Evolutionary conservation across 176 grass and related monocot genomes (phyloP).

Genomic region (Panicum miliaceum): DNA sequence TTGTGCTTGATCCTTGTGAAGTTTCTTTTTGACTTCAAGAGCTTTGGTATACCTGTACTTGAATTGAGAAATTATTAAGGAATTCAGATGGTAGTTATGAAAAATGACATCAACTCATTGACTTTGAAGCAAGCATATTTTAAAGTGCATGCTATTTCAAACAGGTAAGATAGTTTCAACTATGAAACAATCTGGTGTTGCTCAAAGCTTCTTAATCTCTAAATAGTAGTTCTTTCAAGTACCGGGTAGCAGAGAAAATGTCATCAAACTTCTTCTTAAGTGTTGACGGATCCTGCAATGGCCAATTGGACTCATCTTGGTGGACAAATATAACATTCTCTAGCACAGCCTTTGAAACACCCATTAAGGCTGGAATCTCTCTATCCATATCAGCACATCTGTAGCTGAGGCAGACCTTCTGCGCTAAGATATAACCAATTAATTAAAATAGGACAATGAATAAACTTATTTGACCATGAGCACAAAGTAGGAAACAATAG

Average conservation of each 20-base stretch:
- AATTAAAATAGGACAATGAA: conserved; percentile 7
- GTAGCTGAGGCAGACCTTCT: conserved; percentile 99
- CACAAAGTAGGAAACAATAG: background rate
- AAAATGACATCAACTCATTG: background rate
- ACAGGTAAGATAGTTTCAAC: conserved; percentile 21
- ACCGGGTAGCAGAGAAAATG: conserved; percentile 98
- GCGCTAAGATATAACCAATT: conserved; percentile 46
- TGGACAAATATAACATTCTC: conserved; percentile 99
- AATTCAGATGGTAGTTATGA: conserved; percentile 29
- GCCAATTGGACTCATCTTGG: conserved; percentile 98
- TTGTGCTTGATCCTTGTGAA: conserved; percentile 95
- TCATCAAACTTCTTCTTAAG: conserved; percentile 99
- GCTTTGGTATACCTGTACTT: conserved; percentile 88
- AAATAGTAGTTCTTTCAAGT: conserved; percentile 34
- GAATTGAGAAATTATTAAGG: conserved; percentile 46
- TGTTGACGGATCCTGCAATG: conserved; percentile 90
- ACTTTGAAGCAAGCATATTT: conserved; percentile 16
- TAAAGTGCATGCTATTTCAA: conserved; percentile 19
- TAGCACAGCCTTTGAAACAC: conserved; percentile 93
- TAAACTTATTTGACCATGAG: conserved; percentile 8
- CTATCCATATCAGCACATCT: conserved; percentile 98
- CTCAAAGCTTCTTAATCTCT: conserved; percentile 21
- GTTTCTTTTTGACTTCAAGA: conserved; percentile 98
- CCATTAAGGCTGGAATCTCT: conserved; percentile 96
- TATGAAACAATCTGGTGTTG: conserved; percentile 13